Evolutionary conservation across 2,329 filamentous ascomycete genomes (phyloP).

Genomic region (Arachnomyces sp.): DNA sequence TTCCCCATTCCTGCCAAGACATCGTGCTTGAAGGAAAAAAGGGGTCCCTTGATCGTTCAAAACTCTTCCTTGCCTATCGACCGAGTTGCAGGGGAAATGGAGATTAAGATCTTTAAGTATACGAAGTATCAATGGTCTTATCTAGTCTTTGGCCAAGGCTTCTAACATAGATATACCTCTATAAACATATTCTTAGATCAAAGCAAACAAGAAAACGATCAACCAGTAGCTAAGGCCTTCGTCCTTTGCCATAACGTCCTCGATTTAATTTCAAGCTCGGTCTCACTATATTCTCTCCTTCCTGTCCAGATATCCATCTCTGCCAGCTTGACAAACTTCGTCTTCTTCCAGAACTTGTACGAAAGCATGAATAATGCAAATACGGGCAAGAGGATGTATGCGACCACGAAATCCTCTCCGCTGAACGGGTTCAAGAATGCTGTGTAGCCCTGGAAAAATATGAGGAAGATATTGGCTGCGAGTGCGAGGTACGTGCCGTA

Average conservation of each 20-base stretch:
- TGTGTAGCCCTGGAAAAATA: slow-evolving; percentile 48
- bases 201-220: too few species aligned
- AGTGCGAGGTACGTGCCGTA: slow-evolving; percentile 46
- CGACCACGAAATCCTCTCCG: slow-evolving; percentile 45
- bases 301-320: slow-evolving; percentile 37
- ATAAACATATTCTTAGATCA: too few species aligned
- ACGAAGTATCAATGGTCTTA: too few species aligned
- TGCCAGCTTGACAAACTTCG: slow-evolving; percentile 26
- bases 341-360: slow-evolving; percentile 41
- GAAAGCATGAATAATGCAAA: slow-evolving; percentile 41
- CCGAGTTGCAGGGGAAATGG: too few species aligned
- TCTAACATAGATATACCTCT: too few species aligned
- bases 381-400: slow-evolving; percentile 48
- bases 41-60: too few species aligned
- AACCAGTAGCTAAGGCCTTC: slow-evolving; percentile 18
- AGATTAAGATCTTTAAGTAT: too few species aligned
- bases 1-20: too few species aligned
- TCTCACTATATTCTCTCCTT: slow-evolving; percentile 19
- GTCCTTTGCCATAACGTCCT: slow-evolving; percentile 14
- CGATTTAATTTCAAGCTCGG: slow-evolving; percentile 5
- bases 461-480: slow-evolving; percentile 41
- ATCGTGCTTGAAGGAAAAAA: too few species aligned
- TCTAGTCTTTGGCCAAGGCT: too few species aligned
- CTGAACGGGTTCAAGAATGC: slow-evolving; percentile 45
- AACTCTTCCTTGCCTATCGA: too few species aligned